Evolutionary conservation across 371 early-diverging fungal species (phyloP), one percentile per base, ranked within the genome.

Genomic region (Mucor racemosus): DNA sequence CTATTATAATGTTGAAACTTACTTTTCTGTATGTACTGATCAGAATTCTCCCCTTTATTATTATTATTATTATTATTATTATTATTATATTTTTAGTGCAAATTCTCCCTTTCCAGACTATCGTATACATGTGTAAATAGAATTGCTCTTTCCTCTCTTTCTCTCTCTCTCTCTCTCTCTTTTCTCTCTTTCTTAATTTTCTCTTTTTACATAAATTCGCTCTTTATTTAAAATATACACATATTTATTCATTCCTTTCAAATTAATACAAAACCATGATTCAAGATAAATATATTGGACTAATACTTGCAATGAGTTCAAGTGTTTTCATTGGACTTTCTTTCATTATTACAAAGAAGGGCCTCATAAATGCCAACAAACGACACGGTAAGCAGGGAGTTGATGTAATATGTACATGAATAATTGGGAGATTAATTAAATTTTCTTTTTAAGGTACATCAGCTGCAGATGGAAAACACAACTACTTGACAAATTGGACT

Each of bases 331-430:
- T 95, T 73, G 96, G 96, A 38, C 76, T 86, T 46, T 89, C 90
- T 40, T 93, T 93, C 67, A 89, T 96, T 44, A 79, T 96, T 69
- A 95, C 95, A 58, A 96, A 96, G 76, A 91, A 87, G 69, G 96
- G 94, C n/a, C 84, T 96, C 19, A 83, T 91, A 62, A 87, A 88
- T 73, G 80, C 93, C 10, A 78, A 81, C 36, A 74, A 71, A 36
- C 64, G 74, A 74, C 82, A 65, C 59, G 77, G 74, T 73, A 73
- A 50, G 15, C 46, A 38, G 36, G 48, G 46, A 40, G 58, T 41
- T 33, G 21, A 48, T 14, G 10, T 21, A 14, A 5, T 26, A 53
- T 53, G 53, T 14, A 26, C 53, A 53, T 53, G 53, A 26, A 19
- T 4, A 53, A 53, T 53, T 53, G 53, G 53, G 31, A 21, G 53